Evolutionary conservation across 768 basidiomycete species (phyloP), one percentile per base, ranked within the genome.

Genomic region (Agaricus subrufescens): DNA sequence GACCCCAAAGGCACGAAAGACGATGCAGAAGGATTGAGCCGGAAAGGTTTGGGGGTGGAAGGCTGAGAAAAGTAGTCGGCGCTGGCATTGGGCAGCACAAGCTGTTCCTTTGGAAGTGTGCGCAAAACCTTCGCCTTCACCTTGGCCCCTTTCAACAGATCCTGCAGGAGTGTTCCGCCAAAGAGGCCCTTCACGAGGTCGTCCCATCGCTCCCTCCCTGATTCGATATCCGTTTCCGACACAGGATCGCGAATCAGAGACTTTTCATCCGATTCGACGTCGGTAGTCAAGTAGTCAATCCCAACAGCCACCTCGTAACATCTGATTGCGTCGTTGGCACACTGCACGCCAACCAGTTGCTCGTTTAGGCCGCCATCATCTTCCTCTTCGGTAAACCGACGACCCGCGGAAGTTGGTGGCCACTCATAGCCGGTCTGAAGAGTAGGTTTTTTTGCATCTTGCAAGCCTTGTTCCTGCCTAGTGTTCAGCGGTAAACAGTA

Each of bases 11-110:
- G 78, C 7, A 78, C 67, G 63, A 79, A 79, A 25, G 74, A 70
- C n/a, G 73, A 73, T 10, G 78, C 78, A 6, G 70, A 66, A 5
- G 75, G 77, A 50, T 77, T 79, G 29, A 80, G 71, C 2, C 71
- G 70, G 56, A 56, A 56, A 44, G 48, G 42, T 40, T 75, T 76
- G 11, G 82, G 81, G 8, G 81, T 82, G n/a, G 74, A 72, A n/a
- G 81, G 81, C 58, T 71, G 71, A 5, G 75, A 72, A 49, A 73
- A 68, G 2, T 78, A 81, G 44, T 74, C 71, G 40, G 76, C 40
- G 29, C 7, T 23, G n/a, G 14, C n/a, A 25, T 27, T 43, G 30
- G 44, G 43, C 23, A 38, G 8, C 31, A 31, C 43, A n/a, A 11
- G 26, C 30, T 39, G 48, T 2, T 15, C 37, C 27, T 38, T 46